Evolutionary conservation across 148 eudicot genomes (phyloP).

Genomic region (Euryodendron excelsum): DNA sequence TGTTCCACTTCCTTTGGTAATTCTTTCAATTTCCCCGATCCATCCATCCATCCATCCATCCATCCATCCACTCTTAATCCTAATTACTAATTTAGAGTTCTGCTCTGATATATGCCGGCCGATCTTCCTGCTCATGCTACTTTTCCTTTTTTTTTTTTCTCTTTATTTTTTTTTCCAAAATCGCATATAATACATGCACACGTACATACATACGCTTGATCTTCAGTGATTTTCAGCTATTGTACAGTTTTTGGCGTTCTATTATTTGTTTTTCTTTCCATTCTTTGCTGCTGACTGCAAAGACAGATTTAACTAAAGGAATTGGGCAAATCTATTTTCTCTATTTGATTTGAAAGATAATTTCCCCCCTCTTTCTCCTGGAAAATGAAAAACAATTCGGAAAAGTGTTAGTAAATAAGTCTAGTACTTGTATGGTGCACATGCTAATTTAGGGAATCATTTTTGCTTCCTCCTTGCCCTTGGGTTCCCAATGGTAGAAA

Average conservation of each 20-base stretch:
- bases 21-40: too few relatives aligned
- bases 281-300: not conserved
- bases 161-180: too few relatives aligned
- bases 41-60: not conserved
- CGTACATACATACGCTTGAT: not conserved
- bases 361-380: not conserved
- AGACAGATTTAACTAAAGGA: not conserved
- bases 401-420: too few relatives aligned
- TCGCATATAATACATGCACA: too few relatives aligned
- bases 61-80: not conserved
- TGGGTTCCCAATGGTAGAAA: too few relatives aligned
- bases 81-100: not conserved
- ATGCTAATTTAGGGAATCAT: too few relatives aligned
- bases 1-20: too few relatives aligned
- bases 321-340: not conserved
- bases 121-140: not conserved
- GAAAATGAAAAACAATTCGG: too few relatives aligned
- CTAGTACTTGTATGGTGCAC: too few relatives aligned
- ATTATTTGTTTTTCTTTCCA: not conserved
- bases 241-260: not conserved
- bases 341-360: not conserved
- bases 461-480: too few relatives aligned
- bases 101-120: not conserved
- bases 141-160: not conserved
- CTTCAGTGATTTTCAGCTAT: not conserved